phyloP scores from a whole-genome alignment of 139 green algal genomes.

The Parachlorella kessleri region DNA sequence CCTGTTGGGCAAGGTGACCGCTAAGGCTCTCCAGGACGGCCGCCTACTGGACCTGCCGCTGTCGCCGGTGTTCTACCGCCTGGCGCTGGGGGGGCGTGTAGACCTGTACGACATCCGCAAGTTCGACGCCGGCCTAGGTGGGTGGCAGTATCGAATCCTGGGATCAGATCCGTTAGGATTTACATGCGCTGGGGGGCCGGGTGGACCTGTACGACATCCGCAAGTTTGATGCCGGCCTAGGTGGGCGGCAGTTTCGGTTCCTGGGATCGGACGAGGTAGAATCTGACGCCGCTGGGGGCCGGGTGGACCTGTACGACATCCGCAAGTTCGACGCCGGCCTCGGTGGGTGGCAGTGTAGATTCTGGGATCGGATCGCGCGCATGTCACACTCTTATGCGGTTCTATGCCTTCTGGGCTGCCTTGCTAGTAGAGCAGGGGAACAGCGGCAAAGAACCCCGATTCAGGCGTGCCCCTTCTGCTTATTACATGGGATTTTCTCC shows the following conservation, averaged over 20 bases:
- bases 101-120: slow-evolving; percentile 77
- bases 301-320: slow-evolving; percentile 82
- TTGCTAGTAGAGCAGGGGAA: too few relatives aligned
- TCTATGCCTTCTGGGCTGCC: too few relatives aligned
- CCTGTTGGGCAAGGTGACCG: slow-evolving; percentile 86
- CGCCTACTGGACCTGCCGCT: slow-evolving; percentile 93
- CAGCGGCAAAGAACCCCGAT: too few relatives aligned
- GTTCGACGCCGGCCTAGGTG: slow-evolving; percentile 79
- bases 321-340: slow-evolving; percentile 74
- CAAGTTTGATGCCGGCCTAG: slow-evolving; percentile 76
- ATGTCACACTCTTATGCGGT: too few relatives aligned
- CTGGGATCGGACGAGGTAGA: too few relatives aligned
- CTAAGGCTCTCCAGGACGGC: slow-evolving; percentile 92
- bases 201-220: slow-evolving; percentile 82
- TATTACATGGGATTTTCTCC: too few relatives aligned
- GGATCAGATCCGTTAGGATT: too few relatives aligned
- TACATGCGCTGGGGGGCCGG: slow-evolving; percentile 45
- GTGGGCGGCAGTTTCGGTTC: too few relatives aligned
- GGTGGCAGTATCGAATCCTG: too few relatives aligned
- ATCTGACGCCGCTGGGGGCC: slow-evolving; percentile 46
- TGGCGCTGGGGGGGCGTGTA: slow-evolving; percentile 60
- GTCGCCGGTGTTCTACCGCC: slow-evolving; percentile 82
- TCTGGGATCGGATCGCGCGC: too few relatives aligned
- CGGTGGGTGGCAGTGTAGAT: too few relatives aligned
- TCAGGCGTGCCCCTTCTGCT: too few relatives aligned